These are phyloP conservation scores for Crucihimalaya himalaica DNA, from an alignment of 345 rosid species.

Conservation along the genomic window DNA sequence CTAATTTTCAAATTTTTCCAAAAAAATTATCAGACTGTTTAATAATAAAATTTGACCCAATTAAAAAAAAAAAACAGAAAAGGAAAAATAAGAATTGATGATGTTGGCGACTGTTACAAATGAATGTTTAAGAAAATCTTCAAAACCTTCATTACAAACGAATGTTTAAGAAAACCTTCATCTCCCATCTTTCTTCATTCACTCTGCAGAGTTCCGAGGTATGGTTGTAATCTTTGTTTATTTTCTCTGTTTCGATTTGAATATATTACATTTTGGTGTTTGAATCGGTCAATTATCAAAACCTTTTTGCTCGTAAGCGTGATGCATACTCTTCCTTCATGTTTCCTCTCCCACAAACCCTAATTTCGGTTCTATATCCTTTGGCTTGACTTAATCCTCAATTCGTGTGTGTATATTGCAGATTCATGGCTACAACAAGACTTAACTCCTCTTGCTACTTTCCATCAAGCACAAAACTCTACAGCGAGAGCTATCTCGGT, in stretches of 20 bases:
- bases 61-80: not conserved
- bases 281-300: not conserved
- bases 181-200: not conserved
- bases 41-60: not conserved
- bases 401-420: not conserved
- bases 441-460: not conserved
- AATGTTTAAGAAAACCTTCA: not conserved
- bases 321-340: not conserved
- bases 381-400: not conserved
- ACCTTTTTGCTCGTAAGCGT: not conserved
- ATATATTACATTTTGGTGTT: not conserved
- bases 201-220: not conserved
- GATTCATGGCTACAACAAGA: conserved; percentile 11
- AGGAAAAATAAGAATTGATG: not conserved
- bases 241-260: not conserved
- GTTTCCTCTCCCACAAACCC: not conserved
- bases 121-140: not conserved
- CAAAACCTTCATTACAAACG: not conserved
- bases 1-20: not conserved
- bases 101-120: not conserved
- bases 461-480: not conserved
- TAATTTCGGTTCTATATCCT: not conserved
- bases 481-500: not conserved
- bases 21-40: not conserved
- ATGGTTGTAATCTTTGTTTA: not conserved